A percentile compares a stretch with the other conserved stretches of the same genome.
Evolutionary conservation across 768 basidiomycete species (phyloP).

Genomic region (Panaeolus cyanescens): DNA sequence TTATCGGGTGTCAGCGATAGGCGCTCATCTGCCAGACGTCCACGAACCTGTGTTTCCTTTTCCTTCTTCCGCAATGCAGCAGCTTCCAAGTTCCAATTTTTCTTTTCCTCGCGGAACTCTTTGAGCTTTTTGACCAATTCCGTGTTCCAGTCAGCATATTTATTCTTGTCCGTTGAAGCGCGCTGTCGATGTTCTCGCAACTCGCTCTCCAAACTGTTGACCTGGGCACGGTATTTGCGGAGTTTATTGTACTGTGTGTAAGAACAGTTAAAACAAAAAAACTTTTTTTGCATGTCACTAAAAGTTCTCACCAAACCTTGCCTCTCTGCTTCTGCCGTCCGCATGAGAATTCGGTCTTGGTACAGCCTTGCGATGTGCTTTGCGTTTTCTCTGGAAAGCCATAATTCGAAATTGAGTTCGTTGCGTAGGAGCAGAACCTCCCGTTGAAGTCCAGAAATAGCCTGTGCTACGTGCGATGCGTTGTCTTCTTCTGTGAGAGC

Average conservation of each 20-base stretch:
- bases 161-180: slow-evolving; percentile 70
- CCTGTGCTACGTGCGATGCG: slow-evolving; percentile 57
- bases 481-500: slow-evolving; percentile 23
- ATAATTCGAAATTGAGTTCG: slow-evolving; percentile 85
- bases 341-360: slow-evolving; percentile 69
- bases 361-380: slow-evolving; percentile 83
- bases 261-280: not conserved
- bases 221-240: slow-evolving; percentile 72
- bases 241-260: slow-evolving; percentile 75
- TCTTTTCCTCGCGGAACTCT: slow-evolving; percentile 79
- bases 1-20: not conserved
- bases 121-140: slow-evolving; percentile 79
- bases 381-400: slow-evolving; percentile 80
- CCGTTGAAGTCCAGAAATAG: slow-evolving; percentile 71
- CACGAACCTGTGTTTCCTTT: slow-evolving; percentile 63
- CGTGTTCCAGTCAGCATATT: slow-evolving; percentile 82
- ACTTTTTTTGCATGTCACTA: not conserved
- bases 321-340: slow-evolving; percentile 77
- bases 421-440: slow-evolving; percentile 75
- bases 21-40: not conserved
- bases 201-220: slow-evolving; percentile 66
- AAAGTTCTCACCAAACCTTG: slow-evolving; percentile 68
- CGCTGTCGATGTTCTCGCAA: slow-evolving; percentile 74
- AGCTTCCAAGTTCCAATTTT: slow-evolving; percentile 71
- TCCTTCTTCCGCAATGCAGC: slow-evolving; percentile 67